Evolutionary conservation across 768 basidiomycete genomes (phyloP).

Genomic region (Rhodotorula sphaerocarpa): DNA sequence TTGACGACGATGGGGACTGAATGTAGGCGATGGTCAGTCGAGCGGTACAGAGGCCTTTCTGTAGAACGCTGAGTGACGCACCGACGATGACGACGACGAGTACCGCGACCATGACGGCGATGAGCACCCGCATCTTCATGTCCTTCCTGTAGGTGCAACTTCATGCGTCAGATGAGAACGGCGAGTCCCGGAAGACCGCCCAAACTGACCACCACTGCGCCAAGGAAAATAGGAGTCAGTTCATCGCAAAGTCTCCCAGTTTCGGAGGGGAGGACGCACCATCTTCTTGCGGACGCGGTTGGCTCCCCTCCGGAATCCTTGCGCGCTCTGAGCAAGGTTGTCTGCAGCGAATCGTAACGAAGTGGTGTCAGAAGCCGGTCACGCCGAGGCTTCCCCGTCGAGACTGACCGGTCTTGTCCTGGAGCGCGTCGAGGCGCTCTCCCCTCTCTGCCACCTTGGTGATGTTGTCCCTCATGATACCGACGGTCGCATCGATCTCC

Average conservation of each 20-base stretch:
- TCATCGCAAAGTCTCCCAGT: conserved; percentile 8
- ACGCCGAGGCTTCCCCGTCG: background rate
- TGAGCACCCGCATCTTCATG: conserved; percentile 89
- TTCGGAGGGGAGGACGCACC: conserved; percentile 40
- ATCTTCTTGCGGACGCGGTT: conserved; percentile 92
- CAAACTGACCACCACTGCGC: conserved; percentile 25
- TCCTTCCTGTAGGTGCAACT: conserved; percentile 34
- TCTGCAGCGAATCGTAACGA: conserved; percentile 49
- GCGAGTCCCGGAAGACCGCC: background rate
- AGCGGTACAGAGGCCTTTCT: background rate
- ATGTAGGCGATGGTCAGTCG: too few relatives aligned
- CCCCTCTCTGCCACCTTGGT: conserved; percentile 90
- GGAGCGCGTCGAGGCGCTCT: conserved; percentile 82
- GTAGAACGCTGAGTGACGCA: too few relatives aligned
- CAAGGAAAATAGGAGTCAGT: background rate
- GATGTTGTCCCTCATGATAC: conserved; percentile 97
- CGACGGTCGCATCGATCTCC: conserved; percentile 94
- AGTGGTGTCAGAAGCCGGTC: background rate
- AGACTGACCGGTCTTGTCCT: conserved; percentile 93
- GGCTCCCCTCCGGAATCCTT: conserved; percentile 94
- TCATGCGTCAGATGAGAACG: background rate
- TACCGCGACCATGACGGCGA: conserved; percentile 76
- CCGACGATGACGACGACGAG: conserved; percentile 90
- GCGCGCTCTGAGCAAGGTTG: conserved; percentile 94
- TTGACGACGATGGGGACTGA: conserved; percentile 37